Percentiles rank a stretch among this genome's conserved stretches.
Conservation (phyloP, 495 filamentous ascomycete genomes). For the Endocarpon pusillum region DNA sequence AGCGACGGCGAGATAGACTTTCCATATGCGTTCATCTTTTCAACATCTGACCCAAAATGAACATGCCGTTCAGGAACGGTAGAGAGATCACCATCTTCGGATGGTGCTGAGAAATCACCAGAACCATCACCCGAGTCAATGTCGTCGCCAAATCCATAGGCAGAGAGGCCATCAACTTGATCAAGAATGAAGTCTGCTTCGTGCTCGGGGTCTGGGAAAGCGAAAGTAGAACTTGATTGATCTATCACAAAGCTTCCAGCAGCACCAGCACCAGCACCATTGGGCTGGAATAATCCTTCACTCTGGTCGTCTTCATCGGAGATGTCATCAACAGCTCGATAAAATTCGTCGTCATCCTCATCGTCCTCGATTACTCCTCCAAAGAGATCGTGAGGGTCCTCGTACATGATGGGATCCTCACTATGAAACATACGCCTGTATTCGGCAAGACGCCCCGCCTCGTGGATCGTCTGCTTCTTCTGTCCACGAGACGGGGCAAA, state of each 20-base stretch:
- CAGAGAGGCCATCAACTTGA: constrained; percentile 55
- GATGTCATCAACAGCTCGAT: too few relatives aligned
- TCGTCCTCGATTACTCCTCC: too few relatives aligned
- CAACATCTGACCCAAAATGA: constrained; percentile 42
- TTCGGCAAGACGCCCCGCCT: constrained; percentile 24
- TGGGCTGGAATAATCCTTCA: too few relatives aligned
- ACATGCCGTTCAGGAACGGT: constrained; percentile 59
- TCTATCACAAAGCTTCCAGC: too few relatives aligned
- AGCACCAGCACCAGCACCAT: too few relatives aligned
- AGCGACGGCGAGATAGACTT: constrained; percentile 19
- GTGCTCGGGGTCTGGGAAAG: constrained; percentile 12
- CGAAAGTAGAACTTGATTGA: too few relatives aligned
- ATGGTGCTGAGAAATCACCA: constrained; percentile 59
- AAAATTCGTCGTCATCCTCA: too few relatives aligned
- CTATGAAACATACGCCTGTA: too few relatives aligned
- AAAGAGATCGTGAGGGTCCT: too few relatives aligned
- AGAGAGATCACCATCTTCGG: constrained; percentile 58
- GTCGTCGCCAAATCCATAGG: constrained; percentile 19
- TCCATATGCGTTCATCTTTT: constrained; percentile 13
- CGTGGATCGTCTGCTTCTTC: constrained; percentile 21
- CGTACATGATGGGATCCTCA: too few relatives aligned
- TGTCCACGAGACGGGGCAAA: constrained; percentile 34
- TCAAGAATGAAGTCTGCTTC: constrained; percentile 34
- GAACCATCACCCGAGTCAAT: constrained; percentile 24
- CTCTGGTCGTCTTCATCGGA: too few relatives aligned